These are phyloP conservation scores for Platanthera zijinensis DNA, from an alignment of 106 monocot species.

Conservation along the genomic window DNA sequence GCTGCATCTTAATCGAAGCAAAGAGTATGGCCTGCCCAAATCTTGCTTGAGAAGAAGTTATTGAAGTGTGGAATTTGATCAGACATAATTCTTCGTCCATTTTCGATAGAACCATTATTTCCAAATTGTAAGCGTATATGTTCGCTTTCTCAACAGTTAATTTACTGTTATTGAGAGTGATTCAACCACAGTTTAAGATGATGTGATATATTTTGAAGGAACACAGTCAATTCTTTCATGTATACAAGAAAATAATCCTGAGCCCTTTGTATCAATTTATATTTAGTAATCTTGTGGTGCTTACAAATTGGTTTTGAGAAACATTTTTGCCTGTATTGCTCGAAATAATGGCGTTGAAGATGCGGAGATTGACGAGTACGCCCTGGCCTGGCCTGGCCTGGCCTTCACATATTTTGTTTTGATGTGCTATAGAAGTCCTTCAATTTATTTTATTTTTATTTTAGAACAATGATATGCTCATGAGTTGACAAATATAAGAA, in stretches of 20 bases:
- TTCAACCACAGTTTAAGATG: background rate
- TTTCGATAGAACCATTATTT: background rate
- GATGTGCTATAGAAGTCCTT: too few relatives aligned
- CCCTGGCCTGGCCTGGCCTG: too few relatives aligned
- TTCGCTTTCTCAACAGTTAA: background rate
- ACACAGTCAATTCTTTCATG: background rate
- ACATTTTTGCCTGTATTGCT: too few relatives aligned
- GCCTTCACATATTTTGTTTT: too few relatives aligned
- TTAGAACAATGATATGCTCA: too few relatives aligned
- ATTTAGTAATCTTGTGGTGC: background rate
- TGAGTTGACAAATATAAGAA: too few relatives aligned
- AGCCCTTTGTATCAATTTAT: background rate
- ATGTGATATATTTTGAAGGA: background rate
- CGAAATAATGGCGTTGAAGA: too few relatives aligned
- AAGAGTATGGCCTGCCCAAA: conserved; percentile 28
- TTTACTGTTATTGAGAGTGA: background rate
- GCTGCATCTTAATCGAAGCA: conserved; percentile 16
- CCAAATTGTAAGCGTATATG: background rate
- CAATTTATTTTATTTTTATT: too few relatives aligned
- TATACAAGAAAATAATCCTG: background rate
- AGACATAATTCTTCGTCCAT: background rate
- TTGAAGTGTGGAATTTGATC: background rate
- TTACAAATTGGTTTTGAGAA: too few relatives aligned
- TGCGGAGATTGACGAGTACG: too few relatives aligned
- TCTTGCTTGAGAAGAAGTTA: conserved; percentile 20